A percentile compares a stretch with the other conserved stretches of the same genome.
Evolutionary conservation across 176 grass and related monocot species (phyloP).

Genomic region (Eleusine indica): DNA sequence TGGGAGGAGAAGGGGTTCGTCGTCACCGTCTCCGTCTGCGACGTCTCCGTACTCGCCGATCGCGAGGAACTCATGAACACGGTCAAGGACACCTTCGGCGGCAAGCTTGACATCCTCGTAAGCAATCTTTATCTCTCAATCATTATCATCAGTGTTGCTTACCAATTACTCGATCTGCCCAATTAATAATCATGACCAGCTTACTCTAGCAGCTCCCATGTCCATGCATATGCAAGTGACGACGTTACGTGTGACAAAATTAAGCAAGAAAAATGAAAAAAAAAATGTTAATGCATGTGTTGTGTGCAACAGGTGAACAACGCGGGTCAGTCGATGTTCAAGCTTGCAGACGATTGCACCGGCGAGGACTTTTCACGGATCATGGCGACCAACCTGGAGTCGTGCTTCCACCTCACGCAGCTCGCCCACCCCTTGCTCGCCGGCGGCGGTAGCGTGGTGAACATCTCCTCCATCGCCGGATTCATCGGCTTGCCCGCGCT

Average conservation of each 20-base stretch:
- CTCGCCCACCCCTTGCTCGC: conserved; percentile 41
- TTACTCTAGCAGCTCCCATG: no score
- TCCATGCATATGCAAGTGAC: not conserved
- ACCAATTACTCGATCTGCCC: not conserved
- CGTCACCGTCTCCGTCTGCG: conserved; percentile 46
- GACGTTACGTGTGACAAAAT: not conserved
- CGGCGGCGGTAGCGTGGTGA: conserved; percentile 16
- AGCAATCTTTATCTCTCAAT: conserved; percentile 1
- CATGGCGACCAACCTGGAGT: conserved; percentile 52
- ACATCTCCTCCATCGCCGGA: conserved; percentile 44
- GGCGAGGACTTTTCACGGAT: conserved; percentile 28
- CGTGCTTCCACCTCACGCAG: conserved; percentile 45
- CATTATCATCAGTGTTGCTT: not conserved
- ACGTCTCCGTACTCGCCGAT: conserved; percentile 36
- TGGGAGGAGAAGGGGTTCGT: conserved; percentile 8
- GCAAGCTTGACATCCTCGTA: conserved; percentile 52
- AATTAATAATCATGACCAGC: not conserved
- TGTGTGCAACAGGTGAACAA: not conserved
- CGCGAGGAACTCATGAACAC: conserved; percentile 32
- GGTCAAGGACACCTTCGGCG: not conserved
- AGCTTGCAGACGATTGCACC: not conserved
- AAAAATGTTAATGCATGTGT: not conserved
- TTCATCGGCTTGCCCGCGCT: not conserved
- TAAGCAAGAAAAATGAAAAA: not conserved
- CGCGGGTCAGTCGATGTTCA: conserved; percentile 5